Evolutionary conservation across 2,329 filamentous ascomycete genomes (phyloP), one percentile per base, ranked within the genome.

Genomic region (Ophiocordyceps robertsii): DNA sequence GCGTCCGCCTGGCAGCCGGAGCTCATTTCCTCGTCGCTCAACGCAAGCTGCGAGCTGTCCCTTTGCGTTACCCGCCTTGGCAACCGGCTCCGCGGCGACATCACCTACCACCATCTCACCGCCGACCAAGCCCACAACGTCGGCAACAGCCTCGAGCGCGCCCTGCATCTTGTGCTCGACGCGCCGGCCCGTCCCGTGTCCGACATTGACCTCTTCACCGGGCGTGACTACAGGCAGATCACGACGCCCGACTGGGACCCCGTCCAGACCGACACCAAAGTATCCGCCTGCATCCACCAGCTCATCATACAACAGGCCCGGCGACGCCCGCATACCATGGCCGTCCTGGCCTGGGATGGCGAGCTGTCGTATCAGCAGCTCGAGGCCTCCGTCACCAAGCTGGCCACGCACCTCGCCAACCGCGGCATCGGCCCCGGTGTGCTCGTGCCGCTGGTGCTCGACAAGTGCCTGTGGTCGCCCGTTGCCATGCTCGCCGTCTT

Each of bases 391-490:
- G 62, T 65, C 1, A 55, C 60, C 2, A 58, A 56, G 4, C 55
- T 70, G 1, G 61, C 64, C 2, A 60, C 59, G 2, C 61, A 70
- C 40, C 64, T 86, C 0, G 55, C 68, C 3, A 63, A 67, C 19
- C 58, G 67, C 12, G 75, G 75, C 0, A 65, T 76, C 0, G 58
- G 63, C 0, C 64, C 68, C 0, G 70, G 74, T 10, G 66, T 73
- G 8, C 63, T 82, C 4, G 70, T 88, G 1, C 78, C 77, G 6
- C 67, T 88, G 6, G 72, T 80, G 16, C 68, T 87, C 52, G 76
- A 84, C 37, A 88, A 85, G 60, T 83, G 74, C 17, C 62, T 77
- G 13, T 73, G 82, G 56, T 69, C 84, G 0, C 81, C 86, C 39
- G 63, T 86, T 33, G 72, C 79, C 7, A 80, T 89, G 46, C 66